Percentiles rank a stretch among this genome's conserved stretches.
Conservation (phyloP, 139 green algal genomes). For the Chlorella sp. region DNA sequence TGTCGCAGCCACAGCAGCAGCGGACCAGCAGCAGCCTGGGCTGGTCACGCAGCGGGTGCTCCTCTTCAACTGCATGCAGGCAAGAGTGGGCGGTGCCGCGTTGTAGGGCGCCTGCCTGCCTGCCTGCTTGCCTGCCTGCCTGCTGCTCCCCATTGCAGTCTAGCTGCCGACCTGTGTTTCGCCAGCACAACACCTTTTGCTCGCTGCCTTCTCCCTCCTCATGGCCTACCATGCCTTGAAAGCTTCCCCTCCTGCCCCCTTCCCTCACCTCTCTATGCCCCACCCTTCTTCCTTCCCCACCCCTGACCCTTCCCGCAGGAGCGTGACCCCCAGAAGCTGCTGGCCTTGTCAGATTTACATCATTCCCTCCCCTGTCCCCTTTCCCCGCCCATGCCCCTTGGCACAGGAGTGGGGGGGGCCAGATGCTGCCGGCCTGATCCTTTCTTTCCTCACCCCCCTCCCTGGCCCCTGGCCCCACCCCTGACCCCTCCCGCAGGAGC, state of each 20-base stretch:
- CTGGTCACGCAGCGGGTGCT: constrained; percentile 67
- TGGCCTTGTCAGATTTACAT: no score
- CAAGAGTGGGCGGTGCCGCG: neutral
- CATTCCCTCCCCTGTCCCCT: no score
- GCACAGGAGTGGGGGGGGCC: constrained; percentile 80
- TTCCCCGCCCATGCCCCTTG: no score
- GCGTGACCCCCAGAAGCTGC: constrained; percentile 79
- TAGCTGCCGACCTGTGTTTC: no score
- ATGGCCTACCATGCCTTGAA: neutral
- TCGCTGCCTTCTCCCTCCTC: neutral
- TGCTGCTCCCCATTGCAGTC: neutral
- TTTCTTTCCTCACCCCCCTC: no score
- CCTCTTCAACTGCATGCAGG: constrained; percentile 96
- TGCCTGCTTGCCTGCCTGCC: neutral
- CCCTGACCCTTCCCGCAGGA: constrained; percentile 53
- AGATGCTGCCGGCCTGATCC: constrained; percentile 75
- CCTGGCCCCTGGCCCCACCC: no score
- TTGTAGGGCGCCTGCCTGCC: neutral
- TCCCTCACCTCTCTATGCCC: neutral
- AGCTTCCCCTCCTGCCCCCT: neutral
- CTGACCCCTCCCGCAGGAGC: constrained; percentile 70
- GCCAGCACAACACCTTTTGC: no score
- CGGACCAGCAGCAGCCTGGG: neutral
- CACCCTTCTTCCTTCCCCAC: neutral
- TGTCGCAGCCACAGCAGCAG: neutral